phyloP scores from a whole-genome alignment of 148 eudicot genomes.

The Tetragonia tetragonoides region DNA sequence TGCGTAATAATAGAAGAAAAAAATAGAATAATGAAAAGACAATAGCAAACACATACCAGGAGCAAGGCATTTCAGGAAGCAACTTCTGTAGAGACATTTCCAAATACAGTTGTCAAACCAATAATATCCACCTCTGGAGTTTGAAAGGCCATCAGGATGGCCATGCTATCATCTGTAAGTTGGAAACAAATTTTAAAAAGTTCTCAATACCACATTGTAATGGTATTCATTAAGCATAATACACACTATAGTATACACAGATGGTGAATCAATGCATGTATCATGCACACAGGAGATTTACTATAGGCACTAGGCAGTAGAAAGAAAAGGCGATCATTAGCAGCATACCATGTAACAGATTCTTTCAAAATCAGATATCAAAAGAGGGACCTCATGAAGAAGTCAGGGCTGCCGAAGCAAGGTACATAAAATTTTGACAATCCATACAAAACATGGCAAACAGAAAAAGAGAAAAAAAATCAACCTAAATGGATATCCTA shows the following conservation, averaged over 20 bases:
- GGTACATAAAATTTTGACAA: background rate
- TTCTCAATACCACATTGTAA: background rate
- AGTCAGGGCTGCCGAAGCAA: background rate
- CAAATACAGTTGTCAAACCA: slow-evolving; percentile 88
- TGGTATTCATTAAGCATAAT: background rate
- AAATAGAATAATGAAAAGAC: background rate
- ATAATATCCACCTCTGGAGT: slow-evolving; percentile 67
- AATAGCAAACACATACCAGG: slow-evolving; percentile 51
- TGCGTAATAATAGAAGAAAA: background rate
- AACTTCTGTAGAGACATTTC: slow-evolving; percentile 70
- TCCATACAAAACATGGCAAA: background rate
- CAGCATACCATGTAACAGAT: background rate
- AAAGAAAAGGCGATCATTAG: background rate
- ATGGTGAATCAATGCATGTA: background rate
- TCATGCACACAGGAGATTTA: background rate
- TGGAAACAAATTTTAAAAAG: slow-evolving; percentile 6
- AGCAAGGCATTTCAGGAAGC: slow-evolving; percentile 79
- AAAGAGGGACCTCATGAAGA: background rate
- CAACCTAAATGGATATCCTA: background rate
- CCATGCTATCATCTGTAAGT: slow-evolving; percentile 84
- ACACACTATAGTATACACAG: background rate
- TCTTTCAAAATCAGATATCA: background rate
- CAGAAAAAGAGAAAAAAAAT: too few species aligned
- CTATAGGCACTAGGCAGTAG: too few species aligned
- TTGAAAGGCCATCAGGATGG: slow-evolving; percentile 91